Base-by-base conservation (phyloP, 2,329 filamentous ascomycete genomes). In the Xylaria polymorpha region DNA sequence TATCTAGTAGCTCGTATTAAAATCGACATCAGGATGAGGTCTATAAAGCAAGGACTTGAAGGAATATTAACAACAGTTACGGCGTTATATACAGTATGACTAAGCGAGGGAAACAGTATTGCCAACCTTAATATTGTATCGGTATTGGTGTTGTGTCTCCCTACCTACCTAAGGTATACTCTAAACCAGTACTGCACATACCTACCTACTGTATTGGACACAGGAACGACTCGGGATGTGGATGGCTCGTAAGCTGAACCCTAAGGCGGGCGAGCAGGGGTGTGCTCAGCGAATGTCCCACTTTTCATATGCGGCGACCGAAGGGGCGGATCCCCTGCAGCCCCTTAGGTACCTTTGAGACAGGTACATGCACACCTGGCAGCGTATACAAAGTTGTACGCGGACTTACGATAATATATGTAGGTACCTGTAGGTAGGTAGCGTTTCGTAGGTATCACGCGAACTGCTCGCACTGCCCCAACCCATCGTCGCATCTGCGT, bases 271-370 rank as follows among this genome's bases (percentile, higher is more conserved):
- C 55, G 15, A n/a, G 57, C 48, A 55, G 57, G 64, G 64, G 51
- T 43, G 35, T 61, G 14, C 18, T 56, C 18, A 22, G 35, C 15
- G 22, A 43, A 14, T 12, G 65, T 14, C 44, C 65, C 65, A 53
- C 59, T 63, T 63, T 67, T 64, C 65, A 59, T 64, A 9, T 64
- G 51, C 53, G 35, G 43, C 14, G 44, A 18, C 20, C 44, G 44
- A 44, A 35, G 22, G 29, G 39, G 39, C 25, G 39, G 57, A 37
- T 35, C 37, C 20, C 20, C 53, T 41, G 18, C 8, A 18, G 39
- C 53, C 35, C 32, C 25, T 35, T 35, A 35, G 32, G 32, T 8
- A 8, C 32, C n/a, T n/a, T n/a, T n/a, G n/a, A n/a, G n/a, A n/a
- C n/a, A n/a, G n/a, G n/a, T n/a, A n/a, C n/a, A n/a, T n/a, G n/a